These are phyloP conservation scores for Zostera marina DNA, from an alignment of 116 monocot species.

Conservation along the genomic window DNA sequence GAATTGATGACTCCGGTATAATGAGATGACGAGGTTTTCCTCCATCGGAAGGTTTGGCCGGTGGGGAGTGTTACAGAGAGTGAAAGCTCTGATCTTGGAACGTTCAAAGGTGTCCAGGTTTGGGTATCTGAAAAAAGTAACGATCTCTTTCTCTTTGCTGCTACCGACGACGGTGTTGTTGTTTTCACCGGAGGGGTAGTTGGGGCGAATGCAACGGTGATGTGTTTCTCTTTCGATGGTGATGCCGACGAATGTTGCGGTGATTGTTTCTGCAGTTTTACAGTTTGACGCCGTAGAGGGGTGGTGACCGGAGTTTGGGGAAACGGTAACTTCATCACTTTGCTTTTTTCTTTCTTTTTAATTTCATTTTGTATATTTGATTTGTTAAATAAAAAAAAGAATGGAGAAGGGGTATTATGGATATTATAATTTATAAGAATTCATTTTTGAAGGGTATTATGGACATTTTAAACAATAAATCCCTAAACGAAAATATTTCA, in stretches of 20 bases:
- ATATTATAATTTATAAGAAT: too few relatives aligned
- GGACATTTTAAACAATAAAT: too few relatives aligned
- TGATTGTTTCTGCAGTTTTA: not conserved
- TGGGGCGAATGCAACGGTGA: not conserved
- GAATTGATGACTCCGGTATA: slow-evolving; percentile 74
- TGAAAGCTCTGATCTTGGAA: slow-evolving; percentile 57
- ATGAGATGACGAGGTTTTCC: slow-evolving; percentile 27
- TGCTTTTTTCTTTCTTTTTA: too few relatives aligned
- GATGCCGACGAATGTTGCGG: not conserved
- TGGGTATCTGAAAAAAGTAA: slow-evolving; percentile 14
- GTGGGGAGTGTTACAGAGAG: slow-evolving; percentile 78
- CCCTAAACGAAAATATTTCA: too few relatives aligned
- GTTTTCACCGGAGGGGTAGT: slow-evolving; percentile 2
- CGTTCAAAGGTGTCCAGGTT: slow-evolving; percentile 33
- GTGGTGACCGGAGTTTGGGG: too few relatives aligned
- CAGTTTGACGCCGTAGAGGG: not conserved
- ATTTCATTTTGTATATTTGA: too few relatives aligned
- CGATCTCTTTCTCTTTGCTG: slow-evolving; percentile 5
- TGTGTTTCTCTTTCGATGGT: not conserved
- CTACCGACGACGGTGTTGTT: not conserved
- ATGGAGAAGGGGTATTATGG: too few relatives aligned
- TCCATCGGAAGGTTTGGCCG: slow-evolving; percentile 93
- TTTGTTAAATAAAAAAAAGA: too few relatives aligned
- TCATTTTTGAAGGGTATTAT: too few relatives aligned
- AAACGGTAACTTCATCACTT: too few relatives aligned